Evolutionary conservation across 2,329 filamentous ascomycete species (phyloP).

Genomic region (Cytospora piceicola): DNA sequence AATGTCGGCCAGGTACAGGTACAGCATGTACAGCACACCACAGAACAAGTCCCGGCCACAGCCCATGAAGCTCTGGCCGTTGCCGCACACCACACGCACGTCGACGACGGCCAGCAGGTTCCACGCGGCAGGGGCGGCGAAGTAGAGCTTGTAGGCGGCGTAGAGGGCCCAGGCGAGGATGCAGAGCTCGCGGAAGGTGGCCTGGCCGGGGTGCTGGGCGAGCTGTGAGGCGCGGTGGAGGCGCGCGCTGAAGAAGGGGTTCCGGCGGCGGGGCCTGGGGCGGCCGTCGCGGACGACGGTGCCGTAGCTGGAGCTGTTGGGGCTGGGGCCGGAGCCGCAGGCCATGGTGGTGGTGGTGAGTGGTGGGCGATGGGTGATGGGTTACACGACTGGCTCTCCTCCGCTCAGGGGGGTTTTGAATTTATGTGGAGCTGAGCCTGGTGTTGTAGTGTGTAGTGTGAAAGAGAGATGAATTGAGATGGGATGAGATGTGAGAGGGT

Average conservation of each 20-base stretch:
- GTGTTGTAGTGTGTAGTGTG: too few relatives aligned
- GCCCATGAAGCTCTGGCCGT: neutral
- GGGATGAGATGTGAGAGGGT: too few relatives aligned
- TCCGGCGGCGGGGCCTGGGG: conserved; percentile 24
- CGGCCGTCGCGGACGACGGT: conserved; percentile 3
- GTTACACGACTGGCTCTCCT: too few relatives aligned
- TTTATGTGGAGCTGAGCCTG: too few relatives aligned
- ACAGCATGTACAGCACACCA: neutral
- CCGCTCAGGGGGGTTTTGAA: too few relatives aligned
- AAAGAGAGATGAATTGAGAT: too few relatives aligned
- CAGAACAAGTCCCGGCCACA: conserved; percentile 13
- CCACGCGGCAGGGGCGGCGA: conserved; percentile 10
- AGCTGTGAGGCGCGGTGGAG: conserved; percentile 31
- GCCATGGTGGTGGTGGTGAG: neutral
- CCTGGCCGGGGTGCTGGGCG: conserved; percentile 27
- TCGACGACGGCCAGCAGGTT: conserved; percentile 20
- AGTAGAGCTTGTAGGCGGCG: conserved; percentile 26
- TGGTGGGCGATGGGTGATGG: neutral
- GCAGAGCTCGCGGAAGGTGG: conserved; percentile 31
- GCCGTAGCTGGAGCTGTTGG: neutral
- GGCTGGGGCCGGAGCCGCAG: neutral
- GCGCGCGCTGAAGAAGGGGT: conserved; percentile 27
- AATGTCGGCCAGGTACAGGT: conserved; percentile 19
- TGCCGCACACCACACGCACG: conserved; percentile 27
- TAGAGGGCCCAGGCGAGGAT: conserved; percentile 21